phyloP scores from a whole-genome alignment of 83 land plant genomes.

The Thuja plicata region DNA sequence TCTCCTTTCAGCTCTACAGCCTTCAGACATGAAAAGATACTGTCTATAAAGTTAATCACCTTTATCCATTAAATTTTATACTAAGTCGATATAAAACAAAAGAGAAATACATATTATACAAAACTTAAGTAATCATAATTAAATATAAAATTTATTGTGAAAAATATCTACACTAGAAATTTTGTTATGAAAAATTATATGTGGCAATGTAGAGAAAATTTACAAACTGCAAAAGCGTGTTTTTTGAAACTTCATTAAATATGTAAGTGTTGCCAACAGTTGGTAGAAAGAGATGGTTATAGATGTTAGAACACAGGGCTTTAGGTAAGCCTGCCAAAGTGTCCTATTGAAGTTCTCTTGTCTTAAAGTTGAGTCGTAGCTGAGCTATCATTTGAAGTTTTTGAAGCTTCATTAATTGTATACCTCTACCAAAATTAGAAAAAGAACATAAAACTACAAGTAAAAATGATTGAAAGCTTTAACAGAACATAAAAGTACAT shows the following conservation, averaged over 20 bases:
- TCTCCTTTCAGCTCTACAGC: constrained; percentile 62
- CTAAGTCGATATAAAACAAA: no score
- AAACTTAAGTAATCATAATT: no score
- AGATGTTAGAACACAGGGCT: constrained; percentile 50
- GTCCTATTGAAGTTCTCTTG: constrained; percentile 56
- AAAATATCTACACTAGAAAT: no score
- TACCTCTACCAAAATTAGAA: constrained; percentile 32
- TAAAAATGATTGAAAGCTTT: no score
- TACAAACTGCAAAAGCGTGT: constrained; percentile 52
- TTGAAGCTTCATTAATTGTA: constrained; percentile 34
- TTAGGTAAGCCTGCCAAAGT: constrained; percentile 45
- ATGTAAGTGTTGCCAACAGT: constrained; percentile 33
- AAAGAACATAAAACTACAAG: no score
- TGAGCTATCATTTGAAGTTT: constrained; percentile 57
- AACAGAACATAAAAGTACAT: no score
- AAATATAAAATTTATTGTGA: no score
- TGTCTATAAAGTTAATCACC: no score
- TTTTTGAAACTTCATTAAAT: constrained; percentile 39
- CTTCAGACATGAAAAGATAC: constrained; percentile 13
- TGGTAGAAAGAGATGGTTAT: constrained; percentile 43
- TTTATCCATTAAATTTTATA: no score
- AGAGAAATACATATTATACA: no score
- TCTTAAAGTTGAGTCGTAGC: constrained; percentile 54
- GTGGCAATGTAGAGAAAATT: neutral
- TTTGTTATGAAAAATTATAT: neutral